These are phyloP conservation scores for Fragaria ananassa DNA, from an alignment of 306 rosid species.

Conservation along the genomic window DNA sequence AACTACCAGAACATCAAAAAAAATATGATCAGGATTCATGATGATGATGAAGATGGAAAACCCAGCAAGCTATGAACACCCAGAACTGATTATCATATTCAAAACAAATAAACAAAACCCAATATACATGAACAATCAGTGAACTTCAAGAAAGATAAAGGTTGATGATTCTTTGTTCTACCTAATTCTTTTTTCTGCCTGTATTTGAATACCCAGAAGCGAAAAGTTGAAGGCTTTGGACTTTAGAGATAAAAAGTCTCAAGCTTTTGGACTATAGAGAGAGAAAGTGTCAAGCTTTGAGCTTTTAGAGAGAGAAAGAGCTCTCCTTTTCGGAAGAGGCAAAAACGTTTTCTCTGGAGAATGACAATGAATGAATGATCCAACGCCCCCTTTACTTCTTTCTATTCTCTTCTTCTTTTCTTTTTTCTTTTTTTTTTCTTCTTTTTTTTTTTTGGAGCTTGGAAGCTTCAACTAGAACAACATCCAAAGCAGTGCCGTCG, in stretches of 20 bases:
- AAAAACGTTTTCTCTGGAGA: constrained; percentile 16
- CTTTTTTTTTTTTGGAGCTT: neutral
- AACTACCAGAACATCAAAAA: neutral
- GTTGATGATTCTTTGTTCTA: constrained; percentile 16
- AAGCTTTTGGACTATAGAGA: constrained; percentile 8
- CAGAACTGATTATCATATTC: neutral
- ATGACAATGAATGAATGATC: constrained; percentile 34
- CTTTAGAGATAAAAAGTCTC: constrained; percentile 16
- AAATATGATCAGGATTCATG: neutral
- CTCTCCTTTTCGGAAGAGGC: constrained; percentile 20
- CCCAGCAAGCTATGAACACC: neutral
- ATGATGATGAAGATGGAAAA: neutral
- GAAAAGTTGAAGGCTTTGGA: constrained; percentile 5
- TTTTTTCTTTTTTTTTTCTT: neutral
- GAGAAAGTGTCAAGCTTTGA: constrained; percentile 5
- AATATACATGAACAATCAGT: neutral
- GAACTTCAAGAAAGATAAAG: neutral
- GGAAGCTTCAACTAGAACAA: constrained; percentile 17
- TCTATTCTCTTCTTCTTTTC: neutral
- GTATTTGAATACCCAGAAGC: constrained; percentile 16
- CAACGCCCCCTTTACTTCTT: constrained; percentile 23
- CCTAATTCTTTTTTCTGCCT: constrained; percentile 40
- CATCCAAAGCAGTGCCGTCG: constrained; percentile 49
- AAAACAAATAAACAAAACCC: neutral
- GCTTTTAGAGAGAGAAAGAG: constrained; percentile 12